Percentiles rank a stretch among this genome's conserved stretches.
Conservation (phyloP, 495 filamentous ascomycete species). For the Saxophila tyrrhenica region DNA sequence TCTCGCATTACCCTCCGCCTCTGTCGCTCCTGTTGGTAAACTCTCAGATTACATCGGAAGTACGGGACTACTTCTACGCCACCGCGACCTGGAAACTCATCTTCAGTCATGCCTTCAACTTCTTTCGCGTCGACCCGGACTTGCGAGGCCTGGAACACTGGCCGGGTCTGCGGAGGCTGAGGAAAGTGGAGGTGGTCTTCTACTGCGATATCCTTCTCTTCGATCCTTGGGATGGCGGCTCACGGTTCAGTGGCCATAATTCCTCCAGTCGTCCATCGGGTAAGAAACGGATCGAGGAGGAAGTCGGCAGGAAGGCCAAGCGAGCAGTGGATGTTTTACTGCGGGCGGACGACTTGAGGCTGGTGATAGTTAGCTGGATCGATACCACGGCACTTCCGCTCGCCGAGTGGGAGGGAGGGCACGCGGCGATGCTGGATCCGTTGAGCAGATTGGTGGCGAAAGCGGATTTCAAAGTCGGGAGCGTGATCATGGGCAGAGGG, state of each 20-base stretch:
- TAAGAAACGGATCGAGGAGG: neutral
- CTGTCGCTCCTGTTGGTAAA: constrained; percentile 9
- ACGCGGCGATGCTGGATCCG: constrained; percentile 10
- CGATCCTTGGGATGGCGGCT: neutral
- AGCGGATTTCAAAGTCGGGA: neutral
- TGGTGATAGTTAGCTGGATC: constrained; percentile 18
- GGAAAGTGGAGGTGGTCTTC: constrained; percentile 21
- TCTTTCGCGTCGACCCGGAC: constrained; percentile 20
- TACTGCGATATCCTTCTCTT: constrained; percentile 20
- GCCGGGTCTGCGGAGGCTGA: constrained; percentile 3
- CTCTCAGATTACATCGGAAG: constrained; percentile 10
- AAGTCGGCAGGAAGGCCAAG: constrained; percentile 5
- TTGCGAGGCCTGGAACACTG: constrained; percentile 4
- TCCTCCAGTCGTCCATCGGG: neutral
- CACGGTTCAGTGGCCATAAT: constrained; percentile 5
- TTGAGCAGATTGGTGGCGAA: constrained; percentile 1
- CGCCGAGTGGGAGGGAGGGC: constrained; percentile 8
- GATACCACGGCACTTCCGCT: constrained; percentile 11
- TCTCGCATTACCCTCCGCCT: constrained; percentile 16
- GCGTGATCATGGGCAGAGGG: neutral
- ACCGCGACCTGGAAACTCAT: constrained; percentile 19
- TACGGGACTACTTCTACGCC: constrained; percentile 17
- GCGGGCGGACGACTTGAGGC: constrained; percentile 2
- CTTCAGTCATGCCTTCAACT: constrained; percentile 22
- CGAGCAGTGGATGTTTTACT: constrained; percentile 14